Conservation (phyloP, 306 rosid species). For the Spatholobus suberectus region DNA sequence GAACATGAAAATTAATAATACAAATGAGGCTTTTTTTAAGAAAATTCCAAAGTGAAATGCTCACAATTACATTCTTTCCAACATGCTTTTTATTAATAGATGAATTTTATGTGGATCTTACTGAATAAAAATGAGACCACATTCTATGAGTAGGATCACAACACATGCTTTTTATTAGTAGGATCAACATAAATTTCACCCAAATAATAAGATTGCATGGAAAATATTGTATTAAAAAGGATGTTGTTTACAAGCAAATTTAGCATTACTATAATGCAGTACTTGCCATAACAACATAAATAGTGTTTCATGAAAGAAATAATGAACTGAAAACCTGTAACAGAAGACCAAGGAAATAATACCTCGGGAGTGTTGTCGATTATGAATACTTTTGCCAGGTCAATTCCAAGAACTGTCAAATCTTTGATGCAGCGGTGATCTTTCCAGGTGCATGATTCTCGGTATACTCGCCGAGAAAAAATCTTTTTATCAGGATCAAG, state of each 20-base stretch:
- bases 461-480: conserved; percentile 69
- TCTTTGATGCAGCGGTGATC: conserved; percentile 79
- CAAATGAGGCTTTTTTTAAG: background rate
- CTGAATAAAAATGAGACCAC: background rate
- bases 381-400: conserved; percentile 81
- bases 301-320: background rate
- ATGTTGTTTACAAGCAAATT: background rate
- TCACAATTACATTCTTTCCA: background rate
- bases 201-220: background rate
- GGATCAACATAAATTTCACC: background rate
- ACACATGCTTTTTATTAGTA: too few species aligned
- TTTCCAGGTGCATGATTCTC: conserved; percentile 72
- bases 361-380: conserved; percentile 93
- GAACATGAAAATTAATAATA: background rate
- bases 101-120: background rate
- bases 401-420: conserved; percentile 83
- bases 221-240: background rate
- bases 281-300: background rate
- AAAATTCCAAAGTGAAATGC: background rate
- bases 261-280: background rate
- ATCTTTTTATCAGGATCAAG: conserved; percentile 74
- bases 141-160: too few species aligned
- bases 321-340: conserved; percentile 4
- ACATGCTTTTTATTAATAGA: background rate
- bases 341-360: conserved; percentile 19